phyloP scores from a whole-genome alignment of 2,329 filamentous ascomycete genomes.

The Calonectria pauciramosa region DNA sequence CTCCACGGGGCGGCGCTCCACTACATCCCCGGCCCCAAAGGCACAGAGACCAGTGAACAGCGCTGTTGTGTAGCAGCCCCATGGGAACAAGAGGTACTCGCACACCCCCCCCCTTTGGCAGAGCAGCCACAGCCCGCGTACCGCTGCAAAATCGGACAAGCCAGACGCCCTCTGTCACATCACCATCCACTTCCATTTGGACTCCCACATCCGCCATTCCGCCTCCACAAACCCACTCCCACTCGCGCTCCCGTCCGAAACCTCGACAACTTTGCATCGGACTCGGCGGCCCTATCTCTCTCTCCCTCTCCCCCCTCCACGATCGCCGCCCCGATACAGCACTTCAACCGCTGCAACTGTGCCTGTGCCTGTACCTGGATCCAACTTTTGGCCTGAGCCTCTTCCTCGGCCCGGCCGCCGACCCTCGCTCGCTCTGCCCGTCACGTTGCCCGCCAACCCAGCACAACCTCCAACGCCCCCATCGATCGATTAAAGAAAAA shows the following conservation, averaged over 20 bases:
- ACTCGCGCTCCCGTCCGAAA: conserved; percentile 17
- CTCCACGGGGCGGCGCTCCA: not conserved
- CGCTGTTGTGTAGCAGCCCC: conserved; percentile 3
- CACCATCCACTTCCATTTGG: conserved; percentile 22
- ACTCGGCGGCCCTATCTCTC: conserved; percentile 5
- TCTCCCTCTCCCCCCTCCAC: not conserved
- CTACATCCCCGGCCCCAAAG: not conserved
- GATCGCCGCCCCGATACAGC: conserved; percentile 7
- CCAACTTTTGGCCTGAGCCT: conserved; percentile 3
- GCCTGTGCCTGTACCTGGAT: not conserved
- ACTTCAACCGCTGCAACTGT: not conserved
- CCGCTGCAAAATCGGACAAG: conserved; percentile 3
- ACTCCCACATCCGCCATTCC: conserved; percentile 29
- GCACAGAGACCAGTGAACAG: not conserved
- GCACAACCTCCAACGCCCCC: conserved; percentile 16
- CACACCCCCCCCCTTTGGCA: not conserved
- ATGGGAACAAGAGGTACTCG: not conserved
- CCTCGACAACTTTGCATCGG: conserved; percentile 16
- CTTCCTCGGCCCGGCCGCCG: conserved; percentile 26
- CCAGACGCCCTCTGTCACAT: conserved; percentile 15
- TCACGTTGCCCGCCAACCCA: conserved; percentile 23
- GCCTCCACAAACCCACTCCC: conserved; percentile 29
- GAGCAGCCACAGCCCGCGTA: conserved; percentile 17
- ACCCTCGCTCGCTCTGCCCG: conserved; percentile 11
- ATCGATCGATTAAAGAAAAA: conserved; percentile 13